Base-by-base conservation (phyloP, 2,329 filamentous ascomycete genomes). In the Fusarium guadeloupense region DNA sequence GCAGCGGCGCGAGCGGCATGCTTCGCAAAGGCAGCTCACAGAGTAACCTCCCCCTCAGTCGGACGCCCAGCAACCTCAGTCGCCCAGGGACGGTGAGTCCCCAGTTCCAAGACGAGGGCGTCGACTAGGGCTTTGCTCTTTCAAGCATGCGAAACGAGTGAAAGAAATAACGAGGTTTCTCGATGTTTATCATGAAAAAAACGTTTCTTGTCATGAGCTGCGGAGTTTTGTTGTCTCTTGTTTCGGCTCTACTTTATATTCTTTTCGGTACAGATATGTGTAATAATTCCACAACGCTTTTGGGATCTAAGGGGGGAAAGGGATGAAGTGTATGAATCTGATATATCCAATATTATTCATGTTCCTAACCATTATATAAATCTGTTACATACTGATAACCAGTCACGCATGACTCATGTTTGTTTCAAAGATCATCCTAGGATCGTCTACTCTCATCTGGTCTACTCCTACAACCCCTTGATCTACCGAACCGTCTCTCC, bases 1-100 rank as follows among this genome's bases (percentile, higher is more conserved):
- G 74, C 5, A 73, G 76, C 50, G 77, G 78, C 34, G 78, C 78
- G 14, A 80, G 77, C 57, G 78, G 78, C 28, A 71, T 81, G 70
- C 63, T 81, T 39, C 71, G 77, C 28, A 76, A 77, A 55, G 72
- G 71, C 45, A 74, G 74, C 54, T 65, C 68, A 35, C 58, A 64
- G 34, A 66, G 63, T 48, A 63, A 35, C 3, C 40, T 26, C 25
- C 12, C 28, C 28, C 28, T 46, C 1, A 54, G 45, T 25, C 58
- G 55, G 35, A 59, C 55, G 19, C 54, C 55, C 2, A 59, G 55
- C 54, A 59, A 47, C 28, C 54, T 60, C 34, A 64, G 60, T 16
- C 59, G 60, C 10, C 41, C 56, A 35, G 54, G 54, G 46, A 50
- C 62, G 23, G 50, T 48, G 45, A 66, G 54, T 40, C 67, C 68